Percentiles rank a stretch among this genome's conserved stretches.
These are phyloP conservation scores for Tolypocladium endophyticum DNA, from an alignment of 2,329 filamentous ascomycete genomes.

Conservation along the genomic window DNA sequence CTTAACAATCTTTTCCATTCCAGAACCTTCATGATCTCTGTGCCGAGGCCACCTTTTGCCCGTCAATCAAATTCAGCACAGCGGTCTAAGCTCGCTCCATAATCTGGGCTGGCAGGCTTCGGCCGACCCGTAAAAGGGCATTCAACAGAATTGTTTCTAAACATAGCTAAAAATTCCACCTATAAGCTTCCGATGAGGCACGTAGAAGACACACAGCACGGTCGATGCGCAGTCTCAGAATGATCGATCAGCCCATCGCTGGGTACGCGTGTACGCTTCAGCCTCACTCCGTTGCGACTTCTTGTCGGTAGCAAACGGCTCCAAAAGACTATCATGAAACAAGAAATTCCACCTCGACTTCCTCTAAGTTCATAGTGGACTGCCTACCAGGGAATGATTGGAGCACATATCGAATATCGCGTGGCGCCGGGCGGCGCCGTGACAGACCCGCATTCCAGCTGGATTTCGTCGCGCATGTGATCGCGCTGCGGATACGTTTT, in stretches of 20 bases:
- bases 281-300: neutral
- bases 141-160: too few species aligned
- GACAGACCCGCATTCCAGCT: neutral
- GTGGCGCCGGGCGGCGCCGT: neutral
- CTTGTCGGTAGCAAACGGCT: neutral
- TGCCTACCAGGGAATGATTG: neutral
- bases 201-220: neutral
- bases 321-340: neutral
- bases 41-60: too few species aligned
- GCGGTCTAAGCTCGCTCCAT: too few species aligned
- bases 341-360: neutral
- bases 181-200: too few species aligned
- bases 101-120: too few species aligned
- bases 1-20: too few species aligned
- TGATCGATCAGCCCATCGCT: neutral
- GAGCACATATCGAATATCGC: neutral
- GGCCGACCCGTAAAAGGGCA: too few species aligned
- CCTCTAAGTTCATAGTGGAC: too few species aligned
- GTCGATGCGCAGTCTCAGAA: neutral
- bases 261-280: neutral
- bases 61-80: too few species aligned
- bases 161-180: too few species aligned
- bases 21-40: too few species aligned
- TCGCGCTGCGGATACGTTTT: neutral
- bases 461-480: neutral